Base-by-base conservation (phyloP, 1,139 yeast species). In the Blastobotrys apis region DNA sequence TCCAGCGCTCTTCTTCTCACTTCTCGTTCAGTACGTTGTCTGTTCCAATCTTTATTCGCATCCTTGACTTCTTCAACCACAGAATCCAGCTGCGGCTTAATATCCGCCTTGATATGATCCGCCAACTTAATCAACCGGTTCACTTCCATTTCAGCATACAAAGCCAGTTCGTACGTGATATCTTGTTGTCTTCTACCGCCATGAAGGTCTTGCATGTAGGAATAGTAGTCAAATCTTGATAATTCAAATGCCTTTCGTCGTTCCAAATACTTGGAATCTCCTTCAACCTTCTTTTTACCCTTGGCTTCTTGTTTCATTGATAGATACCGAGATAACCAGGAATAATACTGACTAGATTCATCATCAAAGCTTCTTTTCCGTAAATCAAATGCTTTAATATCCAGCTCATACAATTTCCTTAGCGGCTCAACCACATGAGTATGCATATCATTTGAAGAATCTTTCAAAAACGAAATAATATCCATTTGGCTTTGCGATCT, bases 281-380 rank as follows among this genome's bases (percentile, higher is more conserved):
- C 71, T 31, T 66, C 69, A 10, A 54, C 53, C 47, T 60, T 62
- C 51, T 64, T 64, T 52, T 63, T 65, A 33, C 65, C 65, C 41
- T 63, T 64, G 17, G 65, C 64, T 35, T 64, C 71, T 36, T 79
- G 80, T 47, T 82, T 86, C 52, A 80, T 79, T 6, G 86, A 71
- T 37, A 84, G 65, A 52, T 81, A 80, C 50, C 83, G 76, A 41
- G 83, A 77, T 34, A 83, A 65, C 88, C 92, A 84, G 32, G 77
- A 75, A 58, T 86, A 85, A 60, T 77, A 86, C 44, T 81, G 87
- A 49, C 80, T 77, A 1, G 88, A 78, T 49, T 79, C 83, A 42
- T 77, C 83, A 55, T 84, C 94, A 62, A 84, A 84, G 35, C 71
- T 75, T 45, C 78, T 75, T 55, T 73, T 75, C 40, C 71, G 63